Evolutionary conservation across 2,329 filamentous ascomycete genomes (phyloP), one percentile per base, ranked within the genome.

Genomic region (Stagonosporopsis cucurbitacearum): DNA sequence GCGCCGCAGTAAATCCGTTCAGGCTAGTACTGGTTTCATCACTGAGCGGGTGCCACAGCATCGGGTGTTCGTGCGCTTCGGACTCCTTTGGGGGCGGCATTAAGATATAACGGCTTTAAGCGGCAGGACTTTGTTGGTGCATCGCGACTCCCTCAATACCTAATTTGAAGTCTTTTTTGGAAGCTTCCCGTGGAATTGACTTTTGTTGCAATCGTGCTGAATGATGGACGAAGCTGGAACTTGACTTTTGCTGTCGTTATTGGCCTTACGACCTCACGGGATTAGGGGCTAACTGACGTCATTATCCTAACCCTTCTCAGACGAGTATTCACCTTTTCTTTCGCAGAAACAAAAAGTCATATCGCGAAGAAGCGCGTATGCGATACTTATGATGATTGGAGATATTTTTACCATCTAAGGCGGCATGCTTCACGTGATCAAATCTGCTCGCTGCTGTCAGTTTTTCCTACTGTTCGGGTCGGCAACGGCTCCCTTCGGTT

Each of bases 401-500:
- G 37, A 26, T 25, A 12, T 17, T 35, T 3, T 11, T 6, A 15
- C 2, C 2, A 42, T n/a, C 15, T 3, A 26, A 26, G 23, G 17
- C 26, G 12, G 23, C 19, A 6, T 3, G 15, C 25, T 32, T 43
- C 32, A 40, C 13, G 40, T 54, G 33, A n/a, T 4, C 3, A 25
- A n/a, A 30, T 35, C 25, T 22, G 19, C 4, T 46, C 33, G 36
- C 42, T 20, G 41, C 30, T 19, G 42, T 25, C 28, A 17, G 41
- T 30, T 20, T 30, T 20, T 30, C 22, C 42, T 51, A 47, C 15
- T 32, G 42, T 39, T 26, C 37, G 44, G 30, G 13, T 49, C 51
- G 51, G 51, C 32, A 44, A 52, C 22, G 39, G 40, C 17, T 43
- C 17, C 26, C 37, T 19, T 56, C 50, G 55, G 55, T 19, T 54